phyloP scores from a whole-genome alignment of 169 alveolate species.

The Cryptosporidium baileyi region DNA sequence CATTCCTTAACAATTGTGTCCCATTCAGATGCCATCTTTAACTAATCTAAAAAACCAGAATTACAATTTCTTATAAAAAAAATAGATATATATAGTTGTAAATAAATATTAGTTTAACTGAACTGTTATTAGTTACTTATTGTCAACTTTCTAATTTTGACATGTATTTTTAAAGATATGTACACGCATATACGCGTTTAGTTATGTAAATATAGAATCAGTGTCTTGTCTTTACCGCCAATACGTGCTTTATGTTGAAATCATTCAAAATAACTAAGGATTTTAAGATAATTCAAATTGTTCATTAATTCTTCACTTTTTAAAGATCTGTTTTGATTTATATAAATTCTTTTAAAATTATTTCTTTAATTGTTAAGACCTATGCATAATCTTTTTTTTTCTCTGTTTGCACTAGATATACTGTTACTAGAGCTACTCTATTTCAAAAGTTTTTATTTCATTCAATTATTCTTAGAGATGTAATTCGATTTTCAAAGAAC shows the following conservation, averaged over 20 bases:
- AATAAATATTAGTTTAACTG: neutral
- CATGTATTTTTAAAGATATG: slow-evolving; percentile 47
- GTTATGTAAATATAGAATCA: neutral
- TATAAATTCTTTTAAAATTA: too few relatives aligned
- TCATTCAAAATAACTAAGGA: neutral
- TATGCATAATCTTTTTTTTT: too few relatives aligned
- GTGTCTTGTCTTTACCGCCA: slow-evolving; percentile 30
- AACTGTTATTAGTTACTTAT: neutral
- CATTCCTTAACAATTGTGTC: slow-evolving; percentile 72
- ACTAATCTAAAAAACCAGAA: neutral
- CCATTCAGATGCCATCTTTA: slow-evolving; percentile 70
- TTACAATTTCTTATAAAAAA: neutral
- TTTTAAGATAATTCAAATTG: too few relatives aligned
- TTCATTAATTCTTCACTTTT: too few relatives aligned
- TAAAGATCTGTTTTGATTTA: too few relatives aligned
- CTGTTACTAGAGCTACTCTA: too few relatives aligned
- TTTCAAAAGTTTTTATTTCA: too few relatives aligned
- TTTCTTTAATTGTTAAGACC: too few relatives aligned
- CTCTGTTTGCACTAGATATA: too few relatives aligned
- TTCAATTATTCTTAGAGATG: too few relatives aligned
- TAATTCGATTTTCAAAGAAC: too few relatives aligned
- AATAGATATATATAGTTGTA: too few relatives aligned
- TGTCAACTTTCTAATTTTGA: neutral
- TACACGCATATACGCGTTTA: slow-evolving; percentile 67
- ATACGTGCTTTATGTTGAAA: neutral